These are phyloP conservation scores for Lactarius quietus DNA, from an alignment of 768 basidiomycete species.

Conservation along the genomic window DNA sequence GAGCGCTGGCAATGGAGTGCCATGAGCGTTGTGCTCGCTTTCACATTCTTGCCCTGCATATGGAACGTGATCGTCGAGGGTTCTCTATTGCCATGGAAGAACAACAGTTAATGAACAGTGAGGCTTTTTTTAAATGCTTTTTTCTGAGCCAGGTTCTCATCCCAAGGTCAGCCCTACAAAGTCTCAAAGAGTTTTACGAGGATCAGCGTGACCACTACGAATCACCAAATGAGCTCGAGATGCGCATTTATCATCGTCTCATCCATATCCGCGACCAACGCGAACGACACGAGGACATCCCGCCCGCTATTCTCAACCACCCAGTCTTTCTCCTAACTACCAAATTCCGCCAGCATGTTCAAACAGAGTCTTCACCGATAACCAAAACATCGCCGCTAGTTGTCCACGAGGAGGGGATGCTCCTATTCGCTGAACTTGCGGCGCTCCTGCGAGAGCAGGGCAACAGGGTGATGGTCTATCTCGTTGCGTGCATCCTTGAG, in stretches of 20 bases:
- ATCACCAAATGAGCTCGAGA: conserved; percentile 87
- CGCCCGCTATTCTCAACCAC: conserved; percentile 59
- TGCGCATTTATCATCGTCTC: conserved; percentile 92
- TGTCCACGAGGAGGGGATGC: conserved; percentile 65
- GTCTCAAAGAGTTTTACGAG: conserved; percentile 89
- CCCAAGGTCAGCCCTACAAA: conserved; percentile 69
- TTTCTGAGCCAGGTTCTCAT: conserved; percentile 3
- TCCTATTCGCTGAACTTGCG: conserved; percentile 62
- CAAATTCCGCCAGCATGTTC: conserved; percentile 74
- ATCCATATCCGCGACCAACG: conserved; percentile 85
- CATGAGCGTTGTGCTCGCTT: conserved; percentile 93
- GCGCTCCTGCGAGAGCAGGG: conserved; percentile 61
- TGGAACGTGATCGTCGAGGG: conserved; percentile 49
- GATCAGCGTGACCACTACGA: conserved; percentile 65
- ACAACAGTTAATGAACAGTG: conserved; percentile 90
- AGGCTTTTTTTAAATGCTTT: conserved; percentile 33
- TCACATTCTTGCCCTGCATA: conserved; percentile 81
- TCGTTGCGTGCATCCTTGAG: conserved; percentile 87
- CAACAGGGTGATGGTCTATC: conserved; percentile 69
- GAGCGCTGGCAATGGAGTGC: conserved; percentile 75
- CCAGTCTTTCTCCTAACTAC: conserved; percentile 83
- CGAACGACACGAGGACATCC: conserved; percentile 72
- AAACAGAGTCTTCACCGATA: conserved; percentile 72
- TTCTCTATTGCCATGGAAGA: conserved; percentile 74
- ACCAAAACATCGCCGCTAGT: conserved; percentile 59